These are phyloP conservation scores for Acer saccharum DNA, from an alignment of 345 rosid genomes.

Conservation along the genomic window DNA sequence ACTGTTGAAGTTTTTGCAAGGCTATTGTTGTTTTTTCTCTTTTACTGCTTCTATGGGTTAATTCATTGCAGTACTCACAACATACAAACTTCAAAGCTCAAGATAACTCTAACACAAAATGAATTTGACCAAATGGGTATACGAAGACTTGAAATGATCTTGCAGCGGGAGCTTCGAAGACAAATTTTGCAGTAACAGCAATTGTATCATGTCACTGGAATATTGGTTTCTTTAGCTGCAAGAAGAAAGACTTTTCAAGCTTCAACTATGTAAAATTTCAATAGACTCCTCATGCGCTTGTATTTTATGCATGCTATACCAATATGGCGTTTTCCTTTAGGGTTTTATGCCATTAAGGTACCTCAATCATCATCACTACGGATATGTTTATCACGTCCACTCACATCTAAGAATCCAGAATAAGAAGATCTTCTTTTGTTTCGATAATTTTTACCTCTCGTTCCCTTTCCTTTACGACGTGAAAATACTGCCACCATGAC, in stretches of 20 bases:
- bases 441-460: conserved; percentile 60
- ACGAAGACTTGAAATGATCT: background rate
- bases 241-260: background rate
- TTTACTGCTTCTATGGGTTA: background rate
- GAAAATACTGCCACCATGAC: conserved; percentile 61
- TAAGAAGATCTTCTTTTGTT: conserved; percentile 63
- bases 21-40: background rate
- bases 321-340: conserved; percentile 6
- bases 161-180: conserved; percentile 11
- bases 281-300: conserved; percentile 4
- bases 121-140: background rate
- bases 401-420: conserved; percentile 45
- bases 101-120: background rate
- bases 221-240: conserved; percentile 4
- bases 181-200: background rate
- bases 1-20: background rate
- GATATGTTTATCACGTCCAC: conserved; percentile 47
- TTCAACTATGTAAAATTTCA: conserved; percentile 2
- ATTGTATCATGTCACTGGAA: background rate
- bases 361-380: conserved; percentile 37
- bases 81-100: background rate
- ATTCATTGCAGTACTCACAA: background rate
- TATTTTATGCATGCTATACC: background rate
- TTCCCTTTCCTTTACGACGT: conserved; percentile 56
- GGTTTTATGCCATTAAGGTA: conserved; percentile 31